Conservation (phyloP, 371 early-diverging fungal genomes). For the Mortierella sp. region DNA sequence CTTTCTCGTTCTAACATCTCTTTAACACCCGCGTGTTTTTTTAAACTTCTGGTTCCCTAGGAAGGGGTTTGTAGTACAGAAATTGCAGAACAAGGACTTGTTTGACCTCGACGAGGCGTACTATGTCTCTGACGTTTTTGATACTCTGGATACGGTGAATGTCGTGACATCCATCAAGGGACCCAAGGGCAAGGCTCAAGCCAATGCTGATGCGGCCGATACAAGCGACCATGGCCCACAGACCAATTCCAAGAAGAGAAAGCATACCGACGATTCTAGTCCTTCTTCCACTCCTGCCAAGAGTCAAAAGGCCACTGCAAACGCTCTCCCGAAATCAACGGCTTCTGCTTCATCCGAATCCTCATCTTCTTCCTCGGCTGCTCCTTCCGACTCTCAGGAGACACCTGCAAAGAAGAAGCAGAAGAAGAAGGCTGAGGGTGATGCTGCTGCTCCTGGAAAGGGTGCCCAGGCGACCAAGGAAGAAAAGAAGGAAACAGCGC, state of each 20-base stretch:
- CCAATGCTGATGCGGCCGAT: not conserved
- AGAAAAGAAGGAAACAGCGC: too few relatives aligned
- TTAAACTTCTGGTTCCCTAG: too few relatives aligned
- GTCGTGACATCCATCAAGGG: conserved; percentile 4
- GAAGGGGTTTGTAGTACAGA: conserved; percentile 8
- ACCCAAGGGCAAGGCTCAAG: not conserved
- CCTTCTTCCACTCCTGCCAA: not conserved
- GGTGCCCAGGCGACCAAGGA: too few relatives aligned
- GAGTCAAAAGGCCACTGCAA: not conserved
- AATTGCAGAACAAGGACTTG: conserved; percentile 15
- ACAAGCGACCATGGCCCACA: not conserved
- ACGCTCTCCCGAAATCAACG: not conserved
- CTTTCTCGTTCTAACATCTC: too few relatives aligned
- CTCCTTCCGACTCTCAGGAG: too few relatives aligned
- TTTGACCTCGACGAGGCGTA: conserved; percentile 16
- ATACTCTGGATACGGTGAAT: conserved; percentile 12
- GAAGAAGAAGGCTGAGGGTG: too few relatives aligned
- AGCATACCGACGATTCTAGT: conserved; percentile 1
- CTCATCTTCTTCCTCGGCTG: too few relatives aligned
- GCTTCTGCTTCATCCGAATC: conserved; percentile 3
- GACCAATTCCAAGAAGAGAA: conserved; percentile 18
- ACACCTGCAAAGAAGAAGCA: too few relatives aligned
- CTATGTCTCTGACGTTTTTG: conserved; percentile 18
- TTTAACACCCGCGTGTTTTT: too few relatives aligned
- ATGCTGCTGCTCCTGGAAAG: too few relatives aligned